Evolutionary conservation across 176 grass and related monocot genomes (phyloP), one percentile per base, ranked within the genome.

Genomic region (Oryza coarctata): DNA sequence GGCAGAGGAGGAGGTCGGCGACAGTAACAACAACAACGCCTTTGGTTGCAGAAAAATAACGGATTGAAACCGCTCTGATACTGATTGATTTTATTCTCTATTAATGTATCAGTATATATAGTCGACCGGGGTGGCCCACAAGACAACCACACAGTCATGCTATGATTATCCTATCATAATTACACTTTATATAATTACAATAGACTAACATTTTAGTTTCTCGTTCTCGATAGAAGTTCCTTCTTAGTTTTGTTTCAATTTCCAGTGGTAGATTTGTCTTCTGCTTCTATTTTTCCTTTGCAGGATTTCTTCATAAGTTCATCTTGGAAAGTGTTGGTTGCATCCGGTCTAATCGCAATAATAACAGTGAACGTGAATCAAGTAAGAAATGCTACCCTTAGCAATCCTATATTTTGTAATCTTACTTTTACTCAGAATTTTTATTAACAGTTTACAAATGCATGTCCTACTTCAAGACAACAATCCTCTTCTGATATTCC

Each of bases 221-320:
- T 58, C 6, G 43, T 71, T 82, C 43, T 47, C 26, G 31, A 17
- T 36, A 10, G 38, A 55, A 81, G 7, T 75, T 57, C 11, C 72
- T 47, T 80, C 28, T 39, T 76, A 33, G 57, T 36, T 65, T 39
- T 65, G 35, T 23, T 33, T 78, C 33, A 34, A 34, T 65, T 77
- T 69, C 25, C 49, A 84, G 23, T 74, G 23, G 6, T 85, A 60
- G 9, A 75, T 49, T 40, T 9, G 38, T 9, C 9, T 73, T 34
- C 13, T 85, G 52, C 29, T 65, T 26, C 78, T 12, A 43, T 38
- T 63, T 43, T 23, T n/a, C 60, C 55, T 86, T 76, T 89, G 12
- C 77, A 98, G 95, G 95, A 87, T 98, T 98, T 84, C 94, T 98
- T 84, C 92, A 98, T 71, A 93, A 87, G 75, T 93, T 90, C 57